Base-by-base conservation (phyloP, 768 basidiomycete genomes). In the Mycena amicta region DNA sequence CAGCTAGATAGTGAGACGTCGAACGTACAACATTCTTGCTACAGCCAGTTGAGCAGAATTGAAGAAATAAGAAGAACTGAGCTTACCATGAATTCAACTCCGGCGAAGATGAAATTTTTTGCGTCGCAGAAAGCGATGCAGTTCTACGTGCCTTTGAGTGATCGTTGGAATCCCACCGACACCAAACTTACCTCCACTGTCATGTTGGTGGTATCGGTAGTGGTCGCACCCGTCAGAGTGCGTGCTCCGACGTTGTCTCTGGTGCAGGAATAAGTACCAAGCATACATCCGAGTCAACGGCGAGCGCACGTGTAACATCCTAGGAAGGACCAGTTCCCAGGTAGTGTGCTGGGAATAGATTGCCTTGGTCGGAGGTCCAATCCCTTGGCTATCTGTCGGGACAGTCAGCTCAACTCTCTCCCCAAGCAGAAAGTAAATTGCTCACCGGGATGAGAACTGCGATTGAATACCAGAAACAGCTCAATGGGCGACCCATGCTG, bases 241-340 rank as follows among this genome's bases (percentile, higher is more conserved):
- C 91, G 86, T 6, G 76, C 71, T n/a, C 69, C 80, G 29, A 78
- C 72, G 43, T 80, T 80, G 67, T 90, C 88, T 47, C 86, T 87
- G 66, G 33, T n/a, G n/a, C n/a, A n/a, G 5, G 62, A 28, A 33
- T 50, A 29, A 11, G 28, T 52, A 13, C 56, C 43, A 52, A 49
- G 56, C 37, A 46, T n/a, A 50, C n/a, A 54, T 28, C 43, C 51
- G 27, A 12, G 40, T 23, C 20, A 57, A 47, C 49, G n/a, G 25
- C 28, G 12, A 23, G 69, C 74, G 20, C 66, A 89, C 88, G 79
- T 81, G 73, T 82, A 84, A 64, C 89, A 90, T 66, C 87, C 86
- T 55, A 77, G 69, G 16, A 79, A 77, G 18, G 75, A 75, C 87
- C 87, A 90, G 50, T 71, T 75, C 2, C 74, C 74, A 6, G 85